A percentile compares a stretch with the other conserved stretches of the same genome.
Evolutionary conservation across 331 rosid genomes (phyloP).

Genomic region (Acacia concinna): DNA sequence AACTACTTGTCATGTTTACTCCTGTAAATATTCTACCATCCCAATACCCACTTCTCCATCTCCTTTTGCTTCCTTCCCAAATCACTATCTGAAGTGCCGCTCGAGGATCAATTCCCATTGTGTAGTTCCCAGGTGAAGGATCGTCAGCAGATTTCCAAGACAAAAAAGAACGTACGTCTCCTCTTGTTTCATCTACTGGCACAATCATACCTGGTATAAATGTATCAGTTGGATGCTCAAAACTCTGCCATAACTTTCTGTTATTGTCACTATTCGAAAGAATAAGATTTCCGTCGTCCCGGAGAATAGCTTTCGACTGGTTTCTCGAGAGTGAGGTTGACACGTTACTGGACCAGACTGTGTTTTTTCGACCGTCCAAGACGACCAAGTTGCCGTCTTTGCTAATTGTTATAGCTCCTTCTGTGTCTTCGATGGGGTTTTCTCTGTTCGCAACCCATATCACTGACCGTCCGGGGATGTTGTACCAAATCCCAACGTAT

Average conservation of each 20-base stretch:
- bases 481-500: slow-evolving; percentile 78
- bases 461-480: neutral
- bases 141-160: slow-evolving; percentile 73
- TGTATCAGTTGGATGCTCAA: slow-evolving; percentile 61
- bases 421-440: slow-evolving; percentile 41
- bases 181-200: slow-evolving; percentile 22
- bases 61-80: slow-evolving; percentile 58
- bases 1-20: slow-evolving; percentile 43
- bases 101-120: slow-evolving; percentile 66
- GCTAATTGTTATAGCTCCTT: slow-evolving; percentile 45
- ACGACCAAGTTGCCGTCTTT: slow-evolving; percentile 58
- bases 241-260: slow-evolving; percentile 54
- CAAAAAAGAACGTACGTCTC: slow-evolving; percentile 38
- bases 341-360: slow-evolving; percentile 55
- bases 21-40: slow-evolving; percentile 59
- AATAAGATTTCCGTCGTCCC: slow-evolving; percentile 50
- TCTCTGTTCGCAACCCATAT: slow-evolving; percentile 85
- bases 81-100: slow-evolving; percentile 69
- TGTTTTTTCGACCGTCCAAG: slow-evolving; percentile 29
- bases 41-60: slow-evolving; percentile 92
- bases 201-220: slow-evolving; percentile 70
- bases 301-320: slow-evolving; percentile 37
- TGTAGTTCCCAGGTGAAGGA: slow-evolving; percentile 64
- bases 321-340: slow-evolving; percentile 14
- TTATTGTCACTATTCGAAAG: slow-evolving; percentile 1